A percentile compares a stretch with the other conserved stretches of the same genome.
These are phyloP conservation scores for Blastobotrys persicus DNA, from an alignment of 1,139 yeast genomes.

Conservation along the genomic window DNA sequence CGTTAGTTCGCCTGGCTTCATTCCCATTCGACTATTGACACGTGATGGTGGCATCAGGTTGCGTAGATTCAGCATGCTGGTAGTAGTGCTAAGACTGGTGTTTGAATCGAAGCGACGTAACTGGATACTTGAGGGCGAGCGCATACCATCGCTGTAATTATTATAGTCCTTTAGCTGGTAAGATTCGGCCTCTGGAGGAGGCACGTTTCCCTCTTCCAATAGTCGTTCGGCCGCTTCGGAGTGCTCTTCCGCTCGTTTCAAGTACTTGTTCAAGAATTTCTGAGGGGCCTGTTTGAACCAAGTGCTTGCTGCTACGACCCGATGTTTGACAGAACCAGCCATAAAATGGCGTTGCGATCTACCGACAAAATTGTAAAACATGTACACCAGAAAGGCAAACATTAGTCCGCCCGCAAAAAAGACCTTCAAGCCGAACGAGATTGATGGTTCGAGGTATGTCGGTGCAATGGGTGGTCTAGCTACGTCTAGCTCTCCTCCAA, in stretches of 20 bases:
- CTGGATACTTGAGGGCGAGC: slow-evolving; percentile 9
- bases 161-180: not conserved
- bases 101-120: slow-evolving; percentile 11
- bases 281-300: not conserved
- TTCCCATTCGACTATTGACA: slow-evolving; percentile 25
- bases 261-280: not conserved
- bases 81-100: slow-evolving; percentile 26
- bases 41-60: slow-evolving; percentile 22
- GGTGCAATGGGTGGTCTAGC: slow-evolving; percentile 3
- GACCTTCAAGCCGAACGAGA: not conserved
- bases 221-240: slow-evolving; percentile 9
- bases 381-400: not conserved
- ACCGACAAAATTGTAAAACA: slow-evolving; percentile 5
- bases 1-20: slow-evolving; percentile 18
- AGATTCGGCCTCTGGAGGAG: not conserved
- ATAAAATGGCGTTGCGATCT: slow-evolving; percentile 14
- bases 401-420: not conserved
- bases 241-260: not conserved
- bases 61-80: slow-evolving; percentile 32
- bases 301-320: not conserved
- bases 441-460: not conserved
- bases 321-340: not conserved
- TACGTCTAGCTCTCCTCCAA: slow-evolving; percentile 23
- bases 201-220: slow-evolving; percentile 10
- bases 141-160: not conserved